A percentile compares a stretch with the other conserved stretches of the same genome.
Conservation (phyloP, 2,329 filamentous ascomycete genomes). For the Xylariaceae sp. region DNA sequence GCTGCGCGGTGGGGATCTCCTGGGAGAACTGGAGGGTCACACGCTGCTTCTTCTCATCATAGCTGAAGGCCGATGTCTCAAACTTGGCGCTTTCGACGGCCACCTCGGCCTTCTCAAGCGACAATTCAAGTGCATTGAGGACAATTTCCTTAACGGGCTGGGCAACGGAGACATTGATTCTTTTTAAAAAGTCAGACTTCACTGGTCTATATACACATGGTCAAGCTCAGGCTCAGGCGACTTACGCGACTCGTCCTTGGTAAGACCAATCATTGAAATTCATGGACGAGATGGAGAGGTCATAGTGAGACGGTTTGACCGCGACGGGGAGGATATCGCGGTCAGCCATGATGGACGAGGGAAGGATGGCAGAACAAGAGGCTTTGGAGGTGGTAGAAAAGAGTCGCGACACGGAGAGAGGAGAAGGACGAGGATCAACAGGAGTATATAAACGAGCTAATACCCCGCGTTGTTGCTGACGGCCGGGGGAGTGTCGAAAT, state of each 20-base stretch:
- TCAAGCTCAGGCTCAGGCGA: constrained; percentile 5
- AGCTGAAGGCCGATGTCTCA: constrained; percentile 63
- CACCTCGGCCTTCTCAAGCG: constrained; percentile 62
- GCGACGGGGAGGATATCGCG: constrained; percentile 57
- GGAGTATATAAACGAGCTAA: background rate
- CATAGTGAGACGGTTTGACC: constrained; percentile 82
- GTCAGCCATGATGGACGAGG: constrained; percentile 47
- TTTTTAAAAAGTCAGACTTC: constrained; percentile 28
- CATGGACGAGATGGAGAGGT: constrained; percentile 73
- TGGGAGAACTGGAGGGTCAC: constrained; percentile 71
- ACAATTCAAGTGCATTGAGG: constrained; percentile 80
- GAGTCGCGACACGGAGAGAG: constrained; percentile 10
- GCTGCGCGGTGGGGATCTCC: constrained; percentile 61
- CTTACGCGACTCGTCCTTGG: constrained; percentile 67
- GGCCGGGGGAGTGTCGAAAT: background rate
- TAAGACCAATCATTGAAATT: constrained; percentile 72
- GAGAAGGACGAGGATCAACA: background rate
- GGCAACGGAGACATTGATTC: constrained; percentile 69
- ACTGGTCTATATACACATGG: background rate
- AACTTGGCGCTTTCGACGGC: constrained; percentile 53
- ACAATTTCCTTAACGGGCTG: constrained; percentile 70
- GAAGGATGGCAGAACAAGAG: constrained; percentile 31
- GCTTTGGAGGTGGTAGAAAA: constrained; percentile 28
- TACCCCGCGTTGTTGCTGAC: constrained; percentile 11
- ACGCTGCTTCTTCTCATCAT: constrained; percentile 80